phyloP scores from a whole-genome alignment of 2,329 filamentous ascomycete genomes.

The Zasmidium citrigriseum region DNA sequence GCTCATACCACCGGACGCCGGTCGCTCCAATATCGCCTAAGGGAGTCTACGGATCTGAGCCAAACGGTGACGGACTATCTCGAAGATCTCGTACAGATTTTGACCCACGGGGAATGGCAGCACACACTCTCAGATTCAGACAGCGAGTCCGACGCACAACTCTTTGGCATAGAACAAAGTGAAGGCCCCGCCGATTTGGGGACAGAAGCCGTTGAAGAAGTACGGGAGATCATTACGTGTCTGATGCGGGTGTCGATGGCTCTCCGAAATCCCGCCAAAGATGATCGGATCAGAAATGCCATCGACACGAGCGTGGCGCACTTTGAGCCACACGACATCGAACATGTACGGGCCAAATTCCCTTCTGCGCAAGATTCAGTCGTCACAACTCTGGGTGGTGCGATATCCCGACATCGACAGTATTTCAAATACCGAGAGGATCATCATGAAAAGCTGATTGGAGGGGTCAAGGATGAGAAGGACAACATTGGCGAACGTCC shows the following conservation, averaged over 20 bases:
- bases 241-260: conserved; percentile 37
- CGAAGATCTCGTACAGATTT: background rate
- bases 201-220: conserved; percentile 16
- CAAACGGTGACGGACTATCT: background rate
- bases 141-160: background rate
- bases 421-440: conserved; percentile 37
- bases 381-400: conserved; percentile 33
- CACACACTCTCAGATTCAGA: no score
- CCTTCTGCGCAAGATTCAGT: conserved; percentile 11
- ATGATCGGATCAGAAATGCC: conserved; percentile 30
- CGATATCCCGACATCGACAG: conserved; percentile 35
- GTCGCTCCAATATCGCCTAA: conserved; percentile 37
- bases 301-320: conserved; percentile 24
- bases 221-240: conserved; percentile 30
- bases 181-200: background rate
- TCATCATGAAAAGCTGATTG: conserved; percentile 34
- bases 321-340: conserved; percentile 10
- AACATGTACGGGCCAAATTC: conserved; percentile 13
- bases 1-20: conserved; percentile 35
- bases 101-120: background rate
- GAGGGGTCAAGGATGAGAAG: conserved; percentile 19
- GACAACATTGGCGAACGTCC: background rate
- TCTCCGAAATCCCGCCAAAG: conserved; percentile 36
- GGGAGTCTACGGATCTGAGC: conserved; percentile 33
- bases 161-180: background rate